These are phyloP conservation scores for Sporothrix protearum DNA, from an alignment of 2,329 filamentous ascomycete species.

Conservation along the genomic window DNA sequence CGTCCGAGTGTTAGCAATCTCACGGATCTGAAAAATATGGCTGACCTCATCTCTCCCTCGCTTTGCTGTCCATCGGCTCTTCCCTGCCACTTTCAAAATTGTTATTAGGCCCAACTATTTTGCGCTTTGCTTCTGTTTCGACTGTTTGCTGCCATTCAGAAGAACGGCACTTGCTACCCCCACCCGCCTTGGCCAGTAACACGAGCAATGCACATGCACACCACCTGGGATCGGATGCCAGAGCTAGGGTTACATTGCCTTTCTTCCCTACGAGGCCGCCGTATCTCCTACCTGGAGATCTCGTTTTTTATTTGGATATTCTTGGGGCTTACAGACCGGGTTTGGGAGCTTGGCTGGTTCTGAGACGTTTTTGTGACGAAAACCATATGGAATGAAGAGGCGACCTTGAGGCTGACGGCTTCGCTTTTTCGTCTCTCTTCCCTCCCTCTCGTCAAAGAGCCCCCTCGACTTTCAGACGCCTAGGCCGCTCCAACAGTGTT, in stretches of 20 bases:
- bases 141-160: background rate
- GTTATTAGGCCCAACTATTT: background rate
- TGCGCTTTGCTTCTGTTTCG: background rate
- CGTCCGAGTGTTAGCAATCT: constrained; percentile 18
- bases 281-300: background rate
- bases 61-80: background rate
- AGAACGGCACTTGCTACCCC: background rate
- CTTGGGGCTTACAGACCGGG: background rate
- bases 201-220: background rate
- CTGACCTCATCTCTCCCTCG: constrained; percentile 4
- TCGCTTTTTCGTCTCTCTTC: background rate
- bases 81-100: background rate
- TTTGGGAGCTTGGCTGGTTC: too few relatives aligned
- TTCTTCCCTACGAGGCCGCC: background rate
- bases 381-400: background rate
- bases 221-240: too few relatives aligned
- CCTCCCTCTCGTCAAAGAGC: background rate
- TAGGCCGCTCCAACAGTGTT: background rate
- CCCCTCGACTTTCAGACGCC: background rate
- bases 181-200: background rate
- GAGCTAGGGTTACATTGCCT: background rate
- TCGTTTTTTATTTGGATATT: background rate
- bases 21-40: background rate
- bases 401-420: background rate
- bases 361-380: background rate